Percentiles rank a stretch among this genome's conserved stretches.
Evolutionary conservation across 129 eudicot genomes (phyloP).

Genomic region (Mikania micrantha): DNA sequence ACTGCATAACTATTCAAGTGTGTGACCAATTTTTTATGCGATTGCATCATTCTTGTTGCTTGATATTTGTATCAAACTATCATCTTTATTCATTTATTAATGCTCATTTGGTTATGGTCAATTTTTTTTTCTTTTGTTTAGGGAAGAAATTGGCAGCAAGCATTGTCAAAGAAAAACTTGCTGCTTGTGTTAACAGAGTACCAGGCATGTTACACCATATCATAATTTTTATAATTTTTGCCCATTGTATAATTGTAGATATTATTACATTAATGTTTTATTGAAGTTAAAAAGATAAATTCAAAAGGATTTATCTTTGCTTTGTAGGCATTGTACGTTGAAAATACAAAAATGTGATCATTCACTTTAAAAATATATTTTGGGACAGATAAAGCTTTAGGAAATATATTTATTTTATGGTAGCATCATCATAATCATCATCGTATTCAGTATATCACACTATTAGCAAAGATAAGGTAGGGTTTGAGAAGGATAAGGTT

Average conservation of each 20-base stretch:
- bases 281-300: neutral
- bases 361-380: too few species aligned
- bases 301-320: neutral
- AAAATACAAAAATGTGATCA: neutral
- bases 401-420: too few species aligned
- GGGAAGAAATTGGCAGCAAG: constrained; percentile 95
- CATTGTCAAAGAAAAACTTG: constrained; percentile 85
- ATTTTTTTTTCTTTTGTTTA: constrained; percentile 21
- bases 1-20: neutral
- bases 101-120: neutral
- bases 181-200: constrained; percentile 94
- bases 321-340: neutral
- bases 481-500: too few species aligned
- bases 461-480: too few species aligned
- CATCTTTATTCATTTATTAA: neutral
- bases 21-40: neutral
- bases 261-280: neutral
- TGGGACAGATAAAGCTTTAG: neutral
- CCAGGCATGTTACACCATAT: constrained; percentile 49
- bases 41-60: neutral
- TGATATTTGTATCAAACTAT: neutral
- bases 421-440: too few species aligned
- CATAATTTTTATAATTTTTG: neutral
- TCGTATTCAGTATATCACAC: too few species aligned
- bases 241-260: neutral